Percentiles rank a stretch among this genome's conserved stretches.
These are phyloP conservation scores for bread wheat (Triticum aestivum) DNA, from an alignment of 176 grass and related monocot genomes.

Conservation along the genomic window DNA sequence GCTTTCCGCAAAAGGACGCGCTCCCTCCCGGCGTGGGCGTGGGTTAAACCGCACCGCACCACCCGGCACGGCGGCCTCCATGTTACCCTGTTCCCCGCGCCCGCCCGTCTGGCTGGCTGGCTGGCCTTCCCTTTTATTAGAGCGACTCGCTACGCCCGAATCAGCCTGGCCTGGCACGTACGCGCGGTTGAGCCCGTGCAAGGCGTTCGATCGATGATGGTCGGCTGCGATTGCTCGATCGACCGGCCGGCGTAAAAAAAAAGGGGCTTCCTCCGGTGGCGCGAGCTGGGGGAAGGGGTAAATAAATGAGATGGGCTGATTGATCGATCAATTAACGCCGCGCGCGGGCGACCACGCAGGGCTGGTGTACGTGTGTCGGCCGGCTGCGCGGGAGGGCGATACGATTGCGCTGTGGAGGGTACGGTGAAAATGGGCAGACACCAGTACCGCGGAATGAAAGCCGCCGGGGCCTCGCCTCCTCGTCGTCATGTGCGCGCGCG, in stretches of 20 bases:
- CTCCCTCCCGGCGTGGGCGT: neutral
- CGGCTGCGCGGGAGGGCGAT: neutral
- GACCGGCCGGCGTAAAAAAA: too few relatives aligned
- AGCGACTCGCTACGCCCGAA: neutral
- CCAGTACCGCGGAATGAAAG: conserved; percentile 36
- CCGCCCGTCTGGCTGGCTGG: neutral
- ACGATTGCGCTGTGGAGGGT: neutral
- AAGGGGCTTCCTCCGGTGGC: too few relatives aligned
- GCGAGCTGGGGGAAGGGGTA: too few relatives aligned
- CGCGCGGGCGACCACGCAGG: neutral
- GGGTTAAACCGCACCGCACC: neutral
- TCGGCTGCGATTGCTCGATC: too few relatives aligned
- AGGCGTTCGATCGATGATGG: neutral
- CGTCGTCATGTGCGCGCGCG: neutral
- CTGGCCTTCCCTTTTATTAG: neutral
- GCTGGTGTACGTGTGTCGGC: conserved; percentile 7
- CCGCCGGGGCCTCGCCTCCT: neutral
- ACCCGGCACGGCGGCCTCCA: conserved; percentile 28
- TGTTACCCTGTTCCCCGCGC: conserved; percentile 41
- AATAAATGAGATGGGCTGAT: too few relatives aligned
- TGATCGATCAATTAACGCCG: too few relatives aligned
- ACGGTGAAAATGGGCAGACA: conserved; percentile 22
- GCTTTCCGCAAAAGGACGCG: conserved; percentile 23
- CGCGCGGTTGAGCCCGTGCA: neutral
- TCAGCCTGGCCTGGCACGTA: neutral